Evolutionary conservation across 441 rosid species (phyloP).

Genomic region (Sinapis alba): DNA sequence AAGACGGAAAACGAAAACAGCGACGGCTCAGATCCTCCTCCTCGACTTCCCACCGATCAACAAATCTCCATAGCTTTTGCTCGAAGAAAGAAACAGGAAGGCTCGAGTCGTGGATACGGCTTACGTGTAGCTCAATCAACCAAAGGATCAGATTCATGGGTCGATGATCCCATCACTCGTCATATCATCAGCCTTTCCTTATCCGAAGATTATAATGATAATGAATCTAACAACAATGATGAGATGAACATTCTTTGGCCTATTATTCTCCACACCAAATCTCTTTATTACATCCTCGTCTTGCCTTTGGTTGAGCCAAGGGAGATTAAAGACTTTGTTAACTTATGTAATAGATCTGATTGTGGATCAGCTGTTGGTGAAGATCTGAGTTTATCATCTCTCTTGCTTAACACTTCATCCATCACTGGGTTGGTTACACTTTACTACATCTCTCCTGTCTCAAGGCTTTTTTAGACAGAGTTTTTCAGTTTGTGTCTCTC

Average conservation of each 20-base stretch:
- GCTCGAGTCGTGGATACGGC: conserved; percentile 80
- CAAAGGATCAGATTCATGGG: conserved; percentile 89
- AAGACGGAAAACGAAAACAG: conserved; percentile 46
- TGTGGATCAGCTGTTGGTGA: conserved; percentile 80
- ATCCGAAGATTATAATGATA: conserved; percentile 44
- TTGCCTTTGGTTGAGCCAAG: conserved; percentile 77
- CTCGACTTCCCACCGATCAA: conserved; percentile 68
- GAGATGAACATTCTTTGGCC: conserved; percentile 75
- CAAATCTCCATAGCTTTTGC: conserved; percentile 64
- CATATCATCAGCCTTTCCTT: conserved; percentile 71
- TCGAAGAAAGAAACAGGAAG: conserved; percentile 77
- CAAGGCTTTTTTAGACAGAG: background rate
- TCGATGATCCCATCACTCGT: conserved; percentile 94
- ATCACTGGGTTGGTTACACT: conserved; percentile 88
- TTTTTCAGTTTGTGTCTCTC: background rate
- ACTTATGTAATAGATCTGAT: conserved; percentile 62
- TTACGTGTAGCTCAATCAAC: conserved; percentile 69
- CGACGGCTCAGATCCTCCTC: conserved; percentile 41
- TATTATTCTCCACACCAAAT: conserved; percentile 69
- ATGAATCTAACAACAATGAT: conserved; percentile 41
- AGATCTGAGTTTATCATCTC: conserved; percentile 71
- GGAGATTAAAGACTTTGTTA: conserved; percentile 62
- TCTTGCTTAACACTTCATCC: conserved; percentile 89
- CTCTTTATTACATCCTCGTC: conserved; percentile 61
- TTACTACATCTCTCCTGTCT: conserved; percentile 29